Conservation (phyloP, 78 protist genomes). For the Protostelium mycophagum region DNA sequence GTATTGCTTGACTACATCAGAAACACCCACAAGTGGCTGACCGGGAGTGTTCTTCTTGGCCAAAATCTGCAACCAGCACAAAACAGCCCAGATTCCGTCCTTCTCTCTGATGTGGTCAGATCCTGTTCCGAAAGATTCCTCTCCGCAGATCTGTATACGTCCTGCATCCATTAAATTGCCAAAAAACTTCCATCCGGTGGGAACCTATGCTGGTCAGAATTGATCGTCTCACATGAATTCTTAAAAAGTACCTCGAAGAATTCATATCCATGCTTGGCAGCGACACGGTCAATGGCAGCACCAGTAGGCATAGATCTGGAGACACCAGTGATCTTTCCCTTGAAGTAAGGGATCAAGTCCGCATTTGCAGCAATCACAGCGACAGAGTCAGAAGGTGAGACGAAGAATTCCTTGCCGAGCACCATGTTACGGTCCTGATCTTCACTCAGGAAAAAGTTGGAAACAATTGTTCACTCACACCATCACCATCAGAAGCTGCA, state of each 20-base stretch:
- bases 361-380: slow-evolving; percentile 91
- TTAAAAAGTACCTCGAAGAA: slow-evolving; percentile 78
- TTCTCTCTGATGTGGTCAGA: slow-evolving; percentile 95
- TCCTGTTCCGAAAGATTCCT: slow-evolving; percentile 97
- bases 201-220: slow-evolving; percentile 8
- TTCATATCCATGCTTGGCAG: slow-evolving; percentile 22
- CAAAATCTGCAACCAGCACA: slow-evolving; percentile 84
- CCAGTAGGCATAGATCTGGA: slow-evolving; percentile 97
- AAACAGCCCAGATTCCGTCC: slow-evolving; percentile 96
- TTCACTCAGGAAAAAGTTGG: neutral
- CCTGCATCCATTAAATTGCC: slow-evolving; percentile 94
- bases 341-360: slow-evolving; percentile 75
- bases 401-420: slow-evolving; percentile 85
- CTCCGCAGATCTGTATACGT: slow-evolving; percentile 83
- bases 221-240: slow-evolving; percentile 7
- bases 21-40: slow-evolving; percentile 59
- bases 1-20: slow-evolving; percentile 67
- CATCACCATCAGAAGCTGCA: slow-evolving; percentile 97
- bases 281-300: slow-evolving; percentile 79
- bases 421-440: slow-evolving; percentile 96
- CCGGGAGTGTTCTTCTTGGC: slow-evolving; percentile 24
- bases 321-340: slow-evolving; percentile 73
- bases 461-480: slow-evolving; percentile 13
- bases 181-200: slow-evolving; percentile 99
- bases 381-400: slow-evolving; percentile 94